Evolutionary conservation across 768 basidiomycete species (phyloP).

Genomic region (Pleurotus citrinopileatus): DNA sequence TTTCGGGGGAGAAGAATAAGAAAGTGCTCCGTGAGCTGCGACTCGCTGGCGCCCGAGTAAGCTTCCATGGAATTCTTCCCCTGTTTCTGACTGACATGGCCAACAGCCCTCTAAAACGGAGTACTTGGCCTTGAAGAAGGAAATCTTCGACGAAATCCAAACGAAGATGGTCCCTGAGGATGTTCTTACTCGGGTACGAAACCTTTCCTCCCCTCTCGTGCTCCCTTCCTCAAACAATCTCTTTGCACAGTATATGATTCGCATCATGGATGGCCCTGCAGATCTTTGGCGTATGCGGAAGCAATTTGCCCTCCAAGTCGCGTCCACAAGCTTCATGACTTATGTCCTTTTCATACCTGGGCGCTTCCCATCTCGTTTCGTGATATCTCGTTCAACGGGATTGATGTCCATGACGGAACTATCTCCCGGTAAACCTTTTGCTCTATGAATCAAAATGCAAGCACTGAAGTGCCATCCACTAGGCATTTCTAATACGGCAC

Average conservation of each 20-base stretch:
- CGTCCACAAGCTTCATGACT: slow-evolving; percentile 89
- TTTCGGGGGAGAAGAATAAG: slow-evolving; percentile 82
- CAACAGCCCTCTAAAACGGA: slow-evolving; percentile 59
- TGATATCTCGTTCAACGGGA: slow-evolving; percentile 86
- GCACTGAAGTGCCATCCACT: neutral
- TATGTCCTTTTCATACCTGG: slow-evolving; percentile 83
- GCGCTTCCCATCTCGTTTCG: slow-evolving; percentile 81
- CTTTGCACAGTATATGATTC: slow-evolving; percentile 76
- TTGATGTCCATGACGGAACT: slow-evolving; percentile 92
- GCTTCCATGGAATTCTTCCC: slow-evolving; percentile 1
- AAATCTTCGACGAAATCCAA: slow-evolving; percentile 85
- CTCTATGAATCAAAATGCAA: neutral
- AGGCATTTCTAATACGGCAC: slow-evolving; percentile 45
- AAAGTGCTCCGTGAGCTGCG: slow-evolving; percentile 61
- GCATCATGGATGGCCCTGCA: slow-evolving; percentile 76
- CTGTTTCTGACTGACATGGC: slow-evolving; percentile 1
- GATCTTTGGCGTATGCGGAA: slow-evolving; percentile 97
- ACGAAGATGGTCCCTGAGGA: slow-evolving; percentile 89
- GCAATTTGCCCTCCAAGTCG: slow-evolving; percentile 90
- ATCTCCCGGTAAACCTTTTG: slow-evolving; percentile 60
- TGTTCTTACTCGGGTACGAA: slow-evolving; percentile 73
- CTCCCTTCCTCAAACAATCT: slow-evolving; percentile 7
- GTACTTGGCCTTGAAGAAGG: slow-evolving; percentile 71
- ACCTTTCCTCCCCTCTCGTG: neutral
- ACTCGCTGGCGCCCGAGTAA: slow-evolving; percentile 44